Percentiles rank a stretch among this genome's conserved stretches.
Conservation (phyloP, 2,329 filamentous ascomycete genomes). For the Fusarium beomiforme region DNA sequence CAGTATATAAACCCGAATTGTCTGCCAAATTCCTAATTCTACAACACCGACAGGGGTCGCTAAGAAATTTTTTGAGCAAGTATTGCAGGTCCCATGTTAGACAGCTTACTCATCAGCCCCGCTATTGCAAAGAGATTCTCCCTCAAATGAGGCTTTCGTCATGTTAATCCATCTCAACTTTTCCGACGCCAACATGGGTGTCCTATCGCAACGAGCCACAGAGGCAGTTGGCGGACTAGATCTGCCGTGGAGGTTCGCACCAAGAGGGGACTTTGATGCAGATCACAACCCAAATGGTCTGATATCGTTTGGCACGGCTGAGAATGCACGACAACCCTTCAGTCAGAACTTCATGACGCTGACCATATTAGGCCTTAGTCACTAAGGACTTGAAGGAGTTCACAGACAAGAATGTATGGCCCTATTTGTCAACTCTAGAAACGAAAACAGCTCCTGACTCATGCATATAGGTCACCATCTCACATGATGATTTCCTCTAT, state of each 20-base stretch:
- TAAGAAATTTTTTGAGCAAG: neutral
- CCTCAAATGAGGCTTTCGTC: neutral
- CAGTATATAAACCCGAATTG: neutral
- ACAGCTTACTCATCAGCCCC: constrained; percentile 32
- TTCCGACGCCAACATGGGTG: neutral
- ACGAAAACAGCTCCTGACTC: neutral
- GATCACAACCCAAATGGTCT: constrained; percentile 52
- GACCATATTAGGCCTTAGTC: constrained; percentile 49
- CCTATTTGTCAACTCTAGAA: neutral
- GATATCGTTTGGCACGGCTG: constrained; percentile 60
- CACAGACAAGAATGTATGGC: constrained; percentile 45
- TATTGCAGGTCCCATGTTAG: neutral
- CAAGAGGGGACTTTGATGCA: constrained; percentile 50
- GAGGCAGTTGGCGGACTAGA: constrained; percentile 39
- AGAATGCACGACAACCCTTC: constrained; percentile 50
- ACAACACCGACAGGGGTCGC: neutral
- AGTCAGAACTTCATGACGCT: neutral
- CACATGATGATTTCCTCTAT: constrained; percentile 49
- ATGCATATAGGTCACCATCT: constrained; percentile 38
- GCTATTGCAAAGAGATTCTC: neutral
- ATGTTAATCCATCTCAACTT: constrained; percentile 29
- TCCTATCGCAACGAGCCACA: constrained; percentile 40
- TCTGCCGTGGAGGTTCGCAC: constrained; percentile 49
- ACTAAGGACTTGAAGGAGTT: constrained; percentile 48
- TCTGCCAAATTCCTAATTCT: neutral